Evolutionary conservation across 2,329 filamentous ascomycete species (phyloP).

Genomic region (Fusarium pininemorale): DNA sequence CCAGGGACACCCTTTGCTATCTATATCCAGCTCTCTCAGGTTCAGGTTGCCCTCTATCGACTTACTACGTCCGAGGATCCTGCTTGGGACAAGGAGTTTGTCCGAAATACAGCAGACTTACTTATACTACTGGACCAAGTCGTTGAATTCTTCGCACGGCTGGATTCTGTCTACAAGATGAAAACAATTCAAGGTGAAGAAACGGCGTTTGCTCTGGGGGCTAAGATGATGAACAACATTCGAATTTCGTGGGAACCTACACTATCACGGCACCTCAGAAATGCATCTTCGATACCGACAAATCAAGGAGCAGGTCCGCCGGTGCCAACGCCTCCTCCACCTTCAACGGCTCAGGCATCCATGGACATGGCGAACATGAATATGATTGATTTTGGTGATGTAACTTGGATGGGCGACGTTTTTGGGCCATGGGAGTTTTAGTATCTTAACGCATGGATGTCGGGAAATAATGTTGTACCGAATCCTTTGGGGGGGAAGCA

Average conservation of each 20-base stretch:
- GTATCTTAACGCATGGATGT: not conserved
- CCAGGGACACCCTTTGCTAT: constrained; percentile 47
- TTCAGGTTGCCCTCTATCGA: constrained; percentile 50
- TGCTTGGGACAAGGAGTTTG: constrained; percentile 52
- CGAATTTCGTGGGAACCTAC: constrained; percentile 49
- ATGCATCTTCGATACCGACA: constrained; percentile 42
- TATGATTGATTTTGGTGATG: constrained; percentile 47
- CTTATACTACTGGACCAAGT: constrained; percentile 48
- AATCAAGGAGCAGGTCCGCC: constrained; percentile 36
- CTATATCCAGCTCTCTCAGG: constrained; percentile 49
- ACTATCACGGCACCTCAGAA: constrained; percentile 43
- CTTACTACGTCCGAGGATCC: constrained; percentile 52
- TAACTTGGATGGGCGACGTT: constrained; percentile 51
- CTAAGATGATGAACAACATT: constrained; percentile 49
- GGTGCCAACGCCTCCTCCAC: constrained; percentile 10
- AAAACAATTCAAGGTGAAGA: constrained; percentile 43
- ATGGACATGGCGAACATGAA: constrained; percentile 37
- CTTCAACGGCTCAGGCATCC: constrained; percentile 11
- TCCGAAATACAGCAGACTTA: constrained; percentile 49
- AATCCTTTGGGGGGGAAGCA: not conserved
- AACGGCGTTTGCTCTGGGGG: constrained; percentile 46
- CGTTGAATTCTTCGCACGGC: constrained; percentile 45
- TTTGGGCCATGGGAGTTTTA: constrained; percentile 51
- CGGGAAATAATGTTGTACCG: not conserved
- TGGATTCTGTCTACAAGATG: constrained; percentile 42